Conservation (phyloP, 1,284 basidiomycete species). For the Microbotryum scabiosae region DNA sequence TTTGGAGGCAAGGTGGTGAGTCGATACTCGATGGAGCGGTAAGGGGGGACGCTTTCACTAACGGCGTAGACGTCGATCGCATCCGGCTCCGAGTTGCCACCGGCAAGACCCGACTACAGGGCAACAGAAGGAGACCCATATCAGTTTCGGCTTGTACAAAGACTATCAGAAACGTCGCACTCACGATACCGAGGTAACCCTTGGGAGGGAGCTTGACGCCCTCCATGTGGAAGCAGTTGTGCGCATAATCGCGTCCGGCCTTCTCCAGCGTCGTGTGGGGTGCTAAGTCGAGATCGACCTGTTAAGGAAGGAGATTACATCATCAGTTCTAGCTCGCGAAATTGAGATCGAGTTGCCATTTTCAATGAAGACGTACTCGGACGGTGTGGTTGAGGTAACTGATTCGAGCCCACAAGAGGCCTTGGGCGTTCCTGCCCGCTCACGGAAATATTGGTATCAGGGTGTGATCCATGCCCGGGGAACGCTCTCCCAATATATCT, state of each 20-base stretch:
- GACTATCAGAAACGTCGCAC: too few relatives aligned
- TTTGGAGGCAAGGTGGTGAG: background rate
- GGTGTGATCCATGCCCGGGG: too few relatives aligned
- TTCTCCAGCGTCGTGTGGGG: constrained; percentile 36
- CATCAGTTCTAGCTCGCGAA: background rate
- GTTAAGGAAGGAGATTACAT: background rate
- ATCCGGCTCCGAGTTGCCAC: constrained; percentile 35
- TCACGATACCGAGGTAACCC: constrained; percentile 29
- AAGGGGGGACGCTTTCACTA: background rate
- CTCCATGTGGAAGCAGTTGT: constrained; percentile 35
- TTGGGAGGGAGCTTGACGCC: constrained; percentile 31
- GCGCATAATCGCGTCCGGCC: constrained; percentile 34
- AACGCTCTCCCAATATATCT: too few relatives aligned
- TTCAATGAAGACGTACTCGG: constrained; percentile 15
- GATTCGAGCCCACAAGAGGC: constrained; percentile 36
- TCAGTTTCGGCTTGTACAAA: too few relatives aligned
- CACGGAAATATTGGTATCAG: background rate
- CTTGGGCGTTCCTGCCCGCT: constrained; percentile 33
- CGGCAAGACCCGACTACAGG: constrained; percentile 30
- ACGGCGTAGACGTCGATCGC: constrained; percentile 36
- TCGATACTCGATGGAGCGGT: background rate
- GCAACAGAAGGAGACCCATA: too few relatives aligned
- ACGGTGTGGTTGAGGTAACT: constrained; percentile 33
- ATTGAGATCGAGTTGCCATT: background rate
- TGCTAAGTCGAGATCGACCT: constrained; percentile 36